phyloP scores from a whole-genome alignment of 2,329 filamentous ascomycete genomes.

The Tolypocladium amazonense region DNA sequence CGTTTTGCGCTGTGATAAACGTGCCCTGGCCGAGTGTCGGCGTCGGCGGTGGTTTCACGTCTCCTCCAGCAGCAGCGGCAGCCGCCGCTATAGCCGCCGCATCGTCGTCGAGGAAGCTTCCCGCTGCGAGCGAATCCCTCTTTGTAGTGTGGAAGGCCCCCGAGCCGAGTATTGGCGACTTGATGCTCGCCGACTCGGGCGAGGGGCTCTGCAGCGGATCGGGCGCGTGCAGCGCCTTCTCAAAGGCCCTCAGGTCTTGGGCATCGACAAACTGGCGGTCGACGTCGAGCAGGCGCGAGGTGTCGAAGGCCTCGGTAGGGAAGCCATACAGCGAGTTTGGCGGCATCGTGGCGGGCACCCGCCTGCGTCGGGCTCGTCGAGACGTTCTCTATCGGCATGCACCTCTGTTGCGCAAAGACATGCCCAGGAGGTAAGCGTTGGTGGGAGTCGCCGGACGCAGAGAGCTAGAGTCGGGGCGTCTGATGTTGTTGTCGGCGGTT shows the following conservation, averaged over 20 bases:
- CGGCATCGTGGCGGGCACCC: constrained; percentile 8
- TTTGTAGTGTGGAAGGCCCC: constrained; percentile 32
- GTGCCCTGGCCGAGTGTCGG: constrained; percentile 25
- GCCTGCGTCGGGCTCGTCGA: neutral
- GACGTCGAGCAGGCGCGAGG: constrained; percentile 63
- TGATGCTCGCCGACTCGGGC: constrained; percentile 35
- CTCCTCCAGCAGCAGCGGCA: constrained; percentile 27
- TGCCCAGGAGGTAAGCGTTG: neutral
- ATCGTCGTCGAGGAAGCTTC: constrained; percentile 18
- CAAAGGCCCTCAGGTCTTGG: constrained; percentile 68
- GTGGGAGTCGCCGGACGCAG: neutral
- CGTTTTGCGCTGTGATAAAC: constrained; percentile 84
- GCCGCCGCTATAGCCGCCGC: constrained; percentile 25
- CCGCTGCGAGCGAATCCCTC: constrained; percentile 24
- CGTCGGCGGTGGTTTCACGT: constrained; percentile 13
- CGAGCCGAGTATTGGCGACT: constrained; percentile 26
- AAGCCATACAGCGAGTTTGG: constrained; percentile 40
- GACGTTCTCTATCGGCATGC: neutral
- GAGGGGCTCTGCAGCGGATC: constrained; percentile 57
- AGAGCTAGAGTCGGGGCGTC: neutral
- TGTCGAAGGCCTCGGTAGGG: constrained; percentile 54
- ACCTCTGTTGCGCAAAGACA: neutral
- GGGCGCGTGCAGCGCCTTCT: constrained; percentile 70
- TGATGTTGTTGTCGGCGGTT: neutral
- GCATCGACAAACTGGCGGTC: constrained; percentile 66